These are phyloP conservation scores for Colletotrichum orchidophilum DNA, from an alignment of 2,329 filamentous ascomycete genomes.

Conservation along the genomic window DNA sequence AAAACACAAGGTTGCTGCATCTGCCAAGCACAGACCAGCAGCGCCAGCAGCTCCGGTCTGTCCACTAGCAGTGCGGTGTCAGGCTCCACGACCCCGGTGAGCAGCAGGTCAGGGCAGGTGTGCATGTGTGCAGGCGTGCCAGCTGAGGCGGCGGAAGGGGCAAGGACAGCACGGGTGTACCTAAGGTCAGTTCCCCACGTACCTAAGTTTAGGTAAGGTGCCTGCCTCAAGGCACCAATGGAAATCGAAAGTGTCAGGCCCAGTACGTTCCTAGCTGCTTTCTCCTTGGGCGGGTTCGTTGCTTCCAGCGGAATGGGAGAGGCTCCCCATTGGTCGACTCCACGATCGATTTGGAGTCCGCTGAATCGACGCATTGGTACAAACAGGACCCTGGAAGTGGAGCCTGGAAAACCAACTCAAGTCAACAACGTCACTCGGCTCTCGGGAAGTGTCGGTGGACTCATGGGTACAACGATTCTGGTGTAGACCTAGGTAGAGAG, in stretches of 20 bases:
- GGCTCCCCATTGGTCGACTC: conserved; percentile 18
- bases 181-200: not conserved
- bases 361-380: conserved; percentile 32
- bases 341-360: conserved; percentile 18
- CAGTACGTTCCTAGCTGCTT: conserved; percentile 18
- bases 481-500: not conserved
- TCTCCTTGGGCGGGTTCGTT: not conserved
- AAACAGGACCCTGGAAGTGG: conserved; percentile 29
- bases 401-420: conserved; percentile 26
- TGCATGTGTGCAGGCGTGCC: conserved; percentile 27
- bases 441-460: conserved; percentile 22
- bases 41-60: conserved; percentile 15
- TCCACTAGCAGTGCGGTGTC: conserved; percentile 2
- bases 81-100: conserved; percentile 8
- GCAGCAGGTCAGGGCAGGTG: conserved; percentile 10
- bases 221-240: no score
- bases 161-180: conserved; percentile 21
- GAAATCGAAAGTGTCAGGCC: not conserved
- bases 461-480: not conserved
- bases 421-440: conserved; percentile 34
- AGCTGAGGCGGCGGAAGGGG: conserved; percentile 24
- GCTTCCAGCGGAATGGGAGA: not conserved
- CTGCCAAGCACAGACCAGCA: conserved; percentile 48
- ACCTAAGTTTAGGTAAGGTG: not conserved
- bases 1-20: conserved; percentile 41